Conservation (phyloP, 2,329 filamentous ascomycete species). For the Epichloe aotearoae region DNA sequence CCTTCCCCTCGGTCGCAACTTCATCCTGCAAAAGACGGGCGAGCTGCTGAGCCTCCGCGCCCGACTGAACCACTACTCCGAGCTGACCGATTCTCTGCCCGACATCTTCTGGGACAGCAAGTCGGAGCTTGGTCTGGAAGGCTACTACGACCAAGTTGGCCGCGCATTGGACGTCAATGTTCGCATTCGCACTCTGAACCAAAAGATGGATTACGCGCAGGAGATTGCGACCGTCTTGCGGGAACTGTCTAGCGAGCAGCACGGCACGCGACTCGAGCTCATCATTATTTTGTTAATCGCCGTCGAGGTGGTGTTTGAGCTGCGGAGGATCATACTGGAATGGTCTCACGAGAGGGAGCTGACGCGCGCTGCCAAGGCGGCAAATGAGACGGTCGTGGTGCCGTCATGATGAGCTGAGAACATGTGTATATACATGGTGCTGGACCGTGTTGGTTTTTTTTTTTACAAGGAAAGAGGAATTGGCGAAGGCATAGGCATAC, state of each 20-base stretch:
- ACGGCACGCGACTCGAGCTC: slow-evolving; percentile 79
- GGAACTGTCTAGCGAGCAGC: slow-evolving; percentile 80
- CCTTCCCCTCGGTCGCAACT: slow-evolving; percentile 41
- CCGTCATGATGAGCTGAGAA: slow-evolving; percentile 4
- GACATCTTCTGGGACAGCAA: slow-evolving; percentile 94
- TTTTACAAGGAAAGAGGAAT: not conserved
- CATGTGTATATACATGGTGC: not conserved
- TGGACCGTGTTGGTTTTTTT: not conserved
- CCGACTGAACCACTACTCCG: slow-evolving; percentile 91
- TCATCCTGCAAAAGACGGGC: slow-evolving; percentile 87
- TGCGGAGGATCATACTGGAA: slow-evolving; percentile 60
- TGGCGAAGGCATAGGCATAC: not conserved
- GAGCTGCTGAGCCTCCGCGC: slow-evolving; percentile 81
- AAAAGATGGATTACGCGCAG: slow-evolving; percentile 95
- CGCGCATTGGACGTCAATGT: slow-evolving; percentile 82
- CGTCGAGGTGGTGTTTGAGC: slow-evolving; percentile 81
- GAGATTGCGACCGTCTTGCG: slow-evolving; percentile 85
- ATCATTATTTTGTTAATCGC: slow-evolving; percentile 91
- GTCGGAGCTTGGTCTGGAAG: slow-evolving; percentile 79
- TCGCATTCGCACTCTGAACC: slow-evolving; percentile 80
- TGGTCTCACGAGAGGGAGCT: slow-evolving; percentile 26
- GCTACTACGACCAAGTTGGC: slow-evolving; percentile 90
- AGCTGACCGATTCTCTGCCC: slow-evolving; percentile 86
- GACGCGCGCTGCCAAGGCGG: slow-evolving; percentile 5
- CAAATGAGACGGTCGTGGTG: no score